Evolutionary conservation across 306 rosid genomes (phyloP), one percentile per base, ranked within the genome.

Genomic region (Prunus kanzakura): DNA sequence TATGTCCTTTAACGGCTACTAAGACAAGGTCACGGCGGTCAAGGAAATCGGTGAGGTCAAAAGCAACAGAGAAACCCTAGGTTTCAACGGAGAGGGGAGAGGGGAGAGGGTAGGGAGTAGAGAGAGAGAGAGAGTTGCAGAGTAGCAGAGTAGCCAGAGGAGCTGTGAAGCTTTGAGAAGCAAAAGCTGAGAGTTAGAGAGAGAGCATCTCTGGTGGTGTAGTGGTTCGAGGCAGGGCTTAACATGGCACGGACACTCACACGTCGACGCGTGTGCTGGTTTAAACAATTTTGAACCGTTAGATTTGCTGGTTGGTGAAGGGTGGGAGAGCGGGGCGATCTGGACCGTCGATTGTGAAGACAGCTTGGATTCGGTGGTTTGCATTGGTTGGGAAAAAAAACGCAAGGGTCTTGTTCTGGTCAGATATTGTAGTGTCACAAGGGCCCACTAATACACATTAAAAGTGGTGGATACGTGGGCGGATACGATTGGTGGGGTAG

Each of bases 221-320:
- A 71, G 80, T 22, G 19, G 64, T 74, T 82, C 86, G 82, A 82
- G 86, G 85, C 85, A 41, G 80, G 65, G 51, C 58, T 57, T 19
- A 62, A 60, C 60, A 67, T 54, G 62, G 67, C 74, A 69, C 82
- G 64, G 86, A 79, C 71, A 75, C 8, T 13, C 67, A 70, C 66
- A 14, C 22, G 67, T 57, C 47, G 77, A 69, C 84, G 50, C 60
- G 69, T 55, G 74, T 56, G 27, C 47, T 27, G 52, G 46, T 32
- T 25, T 69, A 67, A 27, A 35, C 9, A 0, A 71, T 8, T 19
- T 1, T 0, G 0, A 27, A 41, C 81, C 81, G 78, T 75, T 20
- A 18, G 77, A 75, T 82, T 30, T 9, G 3, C 1, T 30, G 3
- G 49, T 77, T 57, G 75, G 62, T 25, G 47, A 69, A n/a, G 50